Evolutionary conservation across 306 rosid genomes (phyloP), one percentile per base, ranked within the genome.

Genomic region (Alnus glutinosa): DNA sequence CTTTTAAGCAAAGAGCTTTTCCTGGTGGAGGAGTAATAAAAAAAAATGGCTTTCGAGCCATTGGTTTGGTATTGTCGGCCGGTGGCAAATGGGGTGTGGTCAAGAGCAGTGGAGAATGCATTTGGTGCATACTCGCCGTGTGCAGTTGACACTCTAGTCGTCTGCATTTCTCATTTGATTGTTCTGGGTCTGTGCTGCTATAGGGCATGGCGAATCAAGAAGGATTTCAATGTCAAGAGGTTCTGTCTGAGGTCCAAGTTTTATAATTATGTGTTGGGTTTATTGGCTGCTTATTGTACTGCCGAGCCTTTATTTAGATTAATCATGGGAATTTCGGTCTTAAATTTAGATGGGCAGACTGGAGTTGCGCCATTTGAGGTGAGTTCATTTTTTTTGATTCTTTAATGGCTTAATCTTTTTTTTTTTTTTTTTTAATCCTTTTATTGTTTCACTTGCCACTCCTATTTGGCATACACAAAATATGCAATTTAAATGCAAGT

Each of bases 291-390:
- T 42, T 95, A 80, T 74, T 85, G 86, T 85, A 86, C 90, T 49
- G 93, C 94, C 2, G 94, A 91, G 91, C 98, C 97, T 54, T 75
- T 93, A 86, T 91, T 84, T 89, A 89, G 97, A 82, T 82, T 95
- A 87, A 83, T 93, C 77, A 86, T 89, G 93, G 97, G 98, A 72
- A 55, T 90, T 74, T 95, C 99, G 54, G 78, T 90, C 70, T 78
- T 93, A 51, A 91, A 93, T 82, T 84, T 95, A 77, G 99, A 95
- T 79, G 97, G 99, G 62, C 93, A 87, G 89, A 51, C 78, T 82
- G 85, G 76, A 59, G 89, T 95, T 83, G 93, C 96, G 61, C 99
- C 99, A 44, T 95, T 89, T 79, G 99, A 95, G 98, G 99, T 93
- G 71, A 78, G 87, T 86, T 77, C 71, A 9, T 37, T 67, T 1